phyloP scores from a whole-genome alignment of 2,329 filamentous ascomycete genomes.

The Sporothrix brunneoviolacea region DNA sequence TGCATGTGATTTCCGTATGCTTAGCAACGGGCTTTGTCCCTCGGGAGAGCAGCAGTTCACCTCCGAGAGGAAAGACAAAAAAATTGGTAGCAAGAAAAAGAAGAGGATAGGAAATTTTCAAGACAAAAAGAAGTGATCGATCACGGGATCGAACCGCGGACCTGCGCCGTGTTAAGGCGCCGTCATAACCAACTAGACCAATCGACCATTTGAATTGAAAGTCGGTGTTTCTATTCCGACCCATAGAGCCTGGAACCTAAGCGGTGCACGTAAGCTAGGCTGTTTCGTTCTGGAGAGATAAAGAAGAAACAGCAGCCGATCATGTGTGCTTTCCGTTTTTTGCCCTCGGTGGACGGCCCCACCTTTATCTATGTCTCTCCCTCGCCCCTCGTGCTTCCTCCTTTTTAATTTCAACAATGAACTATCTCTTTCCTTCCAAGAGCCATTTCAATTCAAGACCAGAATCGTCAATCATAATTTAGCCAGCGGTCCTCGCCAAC shows the following conservation, averaged over 20 bases:
- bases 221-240: not conserved
- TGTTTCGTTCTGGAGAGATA: not conserved
- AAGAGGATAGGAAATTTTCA: no score
- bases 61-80: no score
- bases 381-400: not conserved
- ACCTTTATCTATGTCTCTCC: not conserved
- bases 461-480: no score
- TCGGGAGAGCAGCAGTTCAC: no score
- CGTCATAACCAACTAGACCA: conserved; percentile 18
- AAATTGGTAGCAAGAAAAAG: not conserved
- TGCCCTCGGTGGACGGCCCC: not conserved
- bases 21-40: no score
- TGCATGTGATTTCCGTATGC: no score
- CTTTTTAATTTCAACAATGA: no score
- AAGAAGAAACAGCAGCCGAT: not conserved
- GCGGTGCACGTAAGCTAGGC: no score
- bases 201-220: not conserved
- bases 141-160: conserved; percentile 16
- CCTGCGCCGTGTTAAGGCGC: conserved; percentile 17
- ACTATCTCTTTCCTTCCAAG: no score
- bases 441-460: no score
- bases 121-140: conserved; percentile 11
- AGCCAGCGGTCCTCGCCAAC: no score
- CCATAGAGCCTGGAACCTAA: not conserved
- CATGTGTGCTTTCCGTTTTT: conserved; percentile 5